phyloP scores from a whole-genome alignment of 192 early-diverging fungal genomes.

The Gorgonomyces haynaldii region DNA sequence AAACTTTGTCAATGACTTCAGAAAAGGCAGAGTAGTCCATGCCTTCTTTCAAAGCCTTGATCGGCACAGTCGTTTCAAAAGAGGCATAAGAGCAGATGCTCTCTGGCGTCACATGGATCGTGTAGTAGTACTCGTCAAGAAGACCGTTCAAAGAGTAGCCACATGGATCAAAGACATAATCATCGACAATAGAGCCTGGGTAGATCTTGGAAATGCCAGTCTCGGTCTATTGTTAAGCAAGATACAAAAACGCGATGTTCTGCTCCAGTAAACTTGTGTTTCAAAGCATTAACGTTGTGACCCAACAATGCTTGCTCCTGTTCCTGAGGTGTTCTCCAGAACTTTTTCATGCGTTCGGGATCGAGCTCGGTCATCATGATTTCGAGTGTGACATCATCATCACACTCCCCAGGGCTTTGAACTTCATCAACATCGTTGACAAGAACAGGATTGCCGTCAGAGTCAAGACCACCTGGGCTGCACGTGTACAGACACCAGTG shows the following conservation, averaged over 20 bases:
- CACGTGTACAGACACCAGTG: constrained; percentile 94
- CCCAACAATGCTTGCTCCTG: constrained; percentile 38
- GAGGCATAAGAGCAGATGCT: constrained; percentile 98
- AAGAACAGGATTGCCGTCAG: constrained; percentile 24
- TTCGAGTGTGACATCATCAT: constrained; percentile 87
- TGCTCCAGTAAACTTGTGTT: constrained; percentile 12
- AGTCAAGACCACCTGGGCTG: constrained; percentile 46
- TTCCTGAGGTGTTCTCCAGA: constrained; percentile 54
- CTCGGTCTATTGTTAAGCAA: constrained; percentile 24
- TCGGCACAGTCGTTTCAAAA: constrained; percentile 87
- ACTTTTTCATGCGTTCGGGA: constrained; percentile 62
- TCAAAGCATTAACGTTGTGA: constrained; percentile 9
- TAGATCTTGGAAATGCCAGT: constrained; percentile 76
- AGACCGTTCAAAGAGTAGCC: constrained; percentile 93
- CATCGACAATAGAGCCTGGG: constrained; percentile 71
- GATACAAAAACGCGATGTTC: constrained; percentile 24
- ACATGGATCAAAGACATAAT: constrained; percentile 89
- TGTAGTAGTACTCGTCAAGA: constrained; percentile 77
- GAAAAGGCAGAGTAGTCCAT: constrained; percentile 46
- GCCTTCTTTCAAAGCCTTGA: constrained; percentile 31
- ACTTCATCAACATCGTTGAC: constrained; percentile 14
- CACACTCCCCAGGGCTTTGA: constrained; percentile 17
- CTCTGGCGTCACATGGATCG: constrained; percentile 97
- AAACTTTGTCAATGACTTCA: constrained; percentile 60
- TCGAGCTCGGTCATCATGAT: constrained; percentile 91